Evolutionary conservation across 2,329 filamentous ascomycete genomes (phyloP), one percentile per base, ranked within the genome.

Genomic region (Colletotrichum brevisporum): DNA sequence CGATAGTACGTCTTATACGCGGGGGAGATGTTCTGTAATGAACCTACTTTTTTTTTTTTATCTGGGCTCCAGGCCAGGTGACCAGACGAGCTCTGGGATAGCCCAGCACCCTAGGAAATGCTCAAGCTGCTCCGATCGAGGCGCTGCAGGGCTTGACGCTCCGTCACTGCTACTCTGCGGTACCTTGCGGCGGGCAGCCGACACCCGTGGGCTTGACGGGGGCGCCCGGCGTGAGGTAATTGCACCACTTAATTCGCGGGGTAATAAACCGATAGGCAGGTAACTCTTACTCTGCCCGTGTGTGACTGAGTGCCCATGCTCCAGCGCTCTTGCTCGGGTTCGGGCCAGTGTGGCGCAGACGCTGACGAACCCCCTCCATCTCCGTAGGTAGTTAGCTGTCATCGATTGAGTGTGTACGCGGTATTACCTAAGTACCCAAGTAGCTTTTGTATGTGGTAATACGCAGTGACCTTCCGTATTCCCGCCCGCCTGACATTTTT

Each of bases 301-400:
- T 24, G 21, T 36, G 31, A 36, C 8, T 36, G 31, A 9, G 31
- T 36, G 31, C 31, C 26, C 45, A 39, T 16, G 39, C 5, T 39
- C 15, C 41, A 43, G 41, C 53, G 27, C 47, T 54, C 50, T 24
- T 31, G 27, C 43, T 63, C 58, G 43, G 51, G 10, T 61, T 51
- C 52, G 52, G 62, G 16, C 8, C 45, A 68, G 47, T 68, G 65
- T 68, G 65, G 65, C 65, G 65, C 61, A 59, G 65, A 48, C 31
- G 24, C 13, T 43, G 41, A 68, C 54, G 58, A 54, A 68, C 65
- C 53, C 61, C 52, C 55, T 60, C 59, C 52, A 57, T 53, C 36
- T 39, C 9, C 2, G 13, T n/a, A n/a, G n/a, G n/a, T 43, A 43
- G 41, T 12, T 10, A 8, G 31, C 31, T 36, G 31, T 36, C 31